phyloP scores from a whole-genome alignment of 805 yeast species.

The Candida wancherniae region DNA sequence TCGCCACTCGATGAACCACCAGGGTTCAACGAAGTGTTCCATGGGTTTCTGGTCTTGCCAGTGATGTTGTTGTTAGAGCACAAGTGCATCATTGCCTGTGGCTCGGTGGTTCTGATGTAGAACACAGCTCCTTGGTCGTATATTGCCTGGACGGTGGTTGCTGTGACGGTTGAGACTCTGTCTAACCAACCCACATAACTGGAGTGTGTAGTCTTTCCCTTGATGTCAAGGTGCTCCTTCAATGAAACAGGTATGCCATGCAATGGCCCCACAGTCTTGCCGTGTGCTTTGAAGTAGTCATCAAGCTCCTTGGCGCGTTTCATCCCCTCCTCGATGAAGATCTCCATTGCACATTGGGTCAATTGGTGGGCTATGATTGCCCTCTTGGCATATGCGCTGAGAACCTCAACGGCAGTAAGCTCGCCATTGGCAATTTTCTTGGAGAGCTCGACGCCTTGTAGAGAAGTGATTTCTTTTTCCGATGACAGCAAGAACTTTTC shows the following conservation, averaged over 20 bases:
- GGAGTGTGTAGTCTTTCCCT: slow-evolving; percentile 14
- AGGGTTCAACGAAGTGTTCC: slow-evolving; percentile 14
- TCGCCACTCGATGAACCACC: slow-evolving; percentile 19
- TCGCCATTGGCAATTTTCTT: slow-evolving; percentile 12
- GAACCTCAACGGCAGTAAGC: slow-evolving; percentile 11
- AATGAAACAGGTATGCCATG: slow-evolving; percentile 18
- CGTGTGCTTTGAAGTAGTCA: slow-evolving; percentile 8
- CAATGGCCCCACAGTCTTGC: slow-evolving; percentile 15
- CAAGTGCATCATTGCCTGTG: slow-evolving; percentile 17
- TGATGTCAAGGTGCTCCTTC: slow-evolving; percentile 16
- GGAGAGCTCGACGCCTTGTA: slow-evolving; percentile 13
- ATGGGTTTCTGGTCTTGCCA: slow-evolving; percentile 16
- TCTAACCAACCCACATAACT: slow-evolving; percentile 15
- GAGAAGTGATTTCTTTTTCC: slow-evolving; percentile 11
- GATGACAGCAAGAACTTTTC: slow-evolving; percentile 8
- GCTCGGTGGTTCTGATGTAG: slow-evolving; percentile 17
- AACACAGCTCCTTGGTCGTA: slow-evolving; percentile 16
- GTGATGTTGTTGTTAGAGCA: slow-evolving; percentile 17
- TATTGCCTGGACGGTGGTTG: slow-evolving; percentile 10
- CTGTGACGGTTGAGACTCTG: slow-evolving; percentile 8
- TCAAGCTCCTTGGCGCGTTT: slow-evolving; percentile 16
- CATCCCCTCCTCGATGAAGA: slow-evolving; percentile 18
- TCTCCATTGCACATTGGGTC: slow-evolving; percentile 19
- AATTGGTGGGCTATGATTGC: slow-evolving; percentile 18
- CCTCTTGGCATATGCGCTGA: slow-evolving; percentile 16